A percentile compares a stretch with the other conserved stretches of the same genome.
Evolutionary conservation across 1,284 basidiomycete genomes (phyloP).

Genomic region (Gymnopus androsaceus): DNA sequence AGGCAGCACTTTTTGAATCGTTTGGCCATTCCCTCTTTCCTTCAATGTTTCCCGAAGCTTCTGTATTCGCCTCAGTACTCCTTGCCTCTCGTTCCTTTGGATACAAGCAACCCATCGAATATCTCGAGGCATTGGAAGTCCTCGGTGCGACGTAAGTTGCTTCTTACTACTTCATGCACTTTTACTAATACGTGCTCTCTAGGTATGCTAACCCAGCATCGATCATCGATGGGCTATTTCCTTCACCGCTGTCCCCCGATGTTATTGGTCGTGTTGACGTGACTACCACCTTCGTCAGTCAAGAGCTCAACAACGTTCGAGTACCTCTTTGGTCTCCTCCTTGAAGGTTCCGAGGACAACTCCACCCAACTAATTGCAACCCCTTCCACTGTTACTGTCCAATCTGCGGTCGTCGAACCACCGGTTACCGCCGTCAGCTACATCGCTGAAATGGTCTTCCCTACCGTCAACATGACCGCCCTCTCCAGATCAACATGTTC

Average conservation of each 20-base stretch:
- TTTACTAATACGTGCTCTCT: no score
- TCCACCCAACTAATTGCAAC: background rate
- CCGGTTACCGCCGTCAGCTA: background rate
- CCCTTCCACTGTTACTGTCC: background rate
- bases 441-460: background rate
- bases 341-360: background rate
- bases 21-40: no score
- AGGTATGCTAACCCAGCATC: background rate
- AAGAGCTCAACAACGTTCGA: background rate
- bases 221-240: no score
- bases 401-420: background rate
- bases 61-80: no score
- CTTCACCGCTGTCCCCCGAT: background rate
- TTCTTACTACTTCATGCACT: no score
- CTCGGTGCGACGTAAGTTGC: no score
- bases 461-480: background rate
- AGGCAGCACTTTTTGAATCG: no score
- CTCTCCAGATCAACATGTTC: background rate
- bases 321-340: background rate
- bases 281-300: background rate
- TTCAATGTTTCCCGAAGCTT: no score
- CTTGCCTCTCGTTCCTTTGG: no score
- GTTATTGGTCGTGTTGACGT: background rate
- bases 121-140: no score
- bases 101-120: no score